Evolutionary conservation across 2,329 filamentous ascomycete species (phyloP), one percentile per base, ranked within the genome.

Genomic region (Fusarium humuli): DNA sequence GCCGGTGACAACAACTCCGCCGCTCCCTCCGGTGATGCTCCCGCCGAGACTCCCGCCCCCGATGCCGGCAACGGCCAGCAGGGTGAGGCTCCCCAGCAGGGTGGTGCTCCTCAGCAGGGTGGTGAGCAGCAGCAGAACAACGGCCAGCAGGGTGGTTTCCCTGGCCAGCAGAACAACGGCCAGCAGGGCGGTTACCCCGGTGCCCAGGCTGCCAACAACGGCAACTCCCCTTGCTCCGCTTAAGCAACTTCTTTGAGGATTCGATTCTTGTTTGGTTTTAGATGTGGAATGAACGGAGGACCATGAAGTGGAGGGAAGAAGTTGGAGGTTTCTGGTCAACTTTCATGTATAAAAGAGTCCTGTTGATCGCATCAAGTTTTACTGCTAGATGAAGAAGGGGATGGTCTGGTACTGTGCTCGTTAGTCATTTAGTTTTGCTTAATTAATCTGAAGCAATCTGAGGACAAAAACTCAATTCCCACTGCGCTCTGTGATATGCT

Each of bases 321-420:
- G 49, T 23, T 63, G 58, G 22, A 44, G 61, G 27, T 25, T 63
- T 61, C n/a, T 64, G 61, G 59, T 64, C 61, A 34, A 47, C 16
- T 32, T 54, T 61, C 27, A 42, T 56, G 46, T 62, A 63, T 37
- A 64, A 64, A 64, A 64, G 48, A 64, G 61, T 64, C 61, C 61
- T 64, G 49, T 57, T 64, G 61, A 57, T 63, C 29, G 61, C 53
- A 57, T 64, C 48, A 64, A 46, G 52, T 49, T n/a, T 48, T 54
- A 57, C 34, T 30, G 25, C 37, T 37, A 57, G 61, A 64, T 64
- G 59, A 64, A 56, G 49, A 64, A 53, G 45, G 61, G 61, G 59
- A 64, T 64, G 55, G 59, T 64, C 61, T 64, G 61, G 61, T 57
- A 64, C 61, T 64, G 61, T 64, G 61, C 61, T 64, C 59, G 61